Percentiles rank a stretch among this genome's conserved stretches.
These are phyloP conservation scores for Ceratobasidium sp. DNA, from an alignment of 1,284 basidiomycete species.

Conservation along the genomic window DNA sequence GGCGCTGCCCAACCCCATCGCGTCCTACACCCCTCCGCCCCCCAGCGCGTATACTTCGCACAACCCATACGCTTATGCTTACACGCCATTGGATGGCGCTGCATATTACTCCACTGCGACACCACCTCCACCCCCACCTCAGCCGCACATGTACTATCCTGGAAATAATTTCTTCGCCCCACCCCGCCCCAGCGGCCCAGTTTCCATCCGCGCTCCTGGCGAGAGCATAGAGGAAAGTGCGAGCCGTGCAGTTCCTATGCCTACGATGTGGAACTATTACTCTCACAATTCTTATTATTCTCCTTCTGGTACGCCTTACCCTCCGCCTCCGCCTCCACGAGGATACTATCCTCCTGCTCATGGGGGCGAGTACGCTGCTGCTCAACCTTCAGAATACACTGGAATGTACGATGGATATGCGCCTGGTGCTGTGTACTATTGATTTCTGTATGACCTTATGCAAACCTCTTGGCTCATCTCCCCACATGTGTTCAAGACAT, in stretches of 20 bases:
- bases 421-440: slow-evolving; percentile 40
- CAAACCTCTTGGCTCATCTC: neutral
- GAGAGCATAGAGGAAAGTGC: slow-evolving; percentile 9
- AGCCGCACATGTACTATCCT: slow-evolving; percentile 36
- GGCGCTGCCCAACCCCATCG: slow-evolving; percentile 2
- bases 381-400: slow-evolving; percentile 15
- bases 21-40: slow-evolving; percentile 25
- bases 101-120: slow-evolving; percentile 43
- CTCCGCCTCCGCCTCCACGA: slow-evolving; percentile 21
- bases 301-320: slow-evolving; percentile 40
- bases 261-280: slow-evolving; percentile 41
- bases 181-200: slow-evolving; percentile 31
- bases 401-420: slow-evolving; percentile 37
- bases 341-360: slow-evolving; percentile 28
- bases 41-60: slow-evolving; percentile 18
- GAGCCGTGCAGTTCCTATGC: slow-evolving; percentile 6
- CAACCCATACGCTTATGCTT: slow-evolving; percentile 41
- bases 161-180: slow-evolving; percentile 29
- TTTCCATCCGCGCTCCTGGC: slow-evolving; percentile 43
- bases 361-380: slow-evolving; percentile 11
- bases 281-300: slow-evolving; percentile 37
- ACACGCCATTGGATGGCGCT: slow-evolving; percentile 33
- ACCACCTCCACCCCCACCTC: slow-evolving; percentile 18
- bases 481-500: neutral
- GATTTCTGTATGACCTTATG: slow-evolving; percentile 5